A percentile compares a stretch with the other conserved stretches of the same genome.
These are phyloP conservation scores for Fusarium camptoceras DNA, from an alignment of 2,329 filamentous ascomycete species.

Conservation along the genomic window DNA sequence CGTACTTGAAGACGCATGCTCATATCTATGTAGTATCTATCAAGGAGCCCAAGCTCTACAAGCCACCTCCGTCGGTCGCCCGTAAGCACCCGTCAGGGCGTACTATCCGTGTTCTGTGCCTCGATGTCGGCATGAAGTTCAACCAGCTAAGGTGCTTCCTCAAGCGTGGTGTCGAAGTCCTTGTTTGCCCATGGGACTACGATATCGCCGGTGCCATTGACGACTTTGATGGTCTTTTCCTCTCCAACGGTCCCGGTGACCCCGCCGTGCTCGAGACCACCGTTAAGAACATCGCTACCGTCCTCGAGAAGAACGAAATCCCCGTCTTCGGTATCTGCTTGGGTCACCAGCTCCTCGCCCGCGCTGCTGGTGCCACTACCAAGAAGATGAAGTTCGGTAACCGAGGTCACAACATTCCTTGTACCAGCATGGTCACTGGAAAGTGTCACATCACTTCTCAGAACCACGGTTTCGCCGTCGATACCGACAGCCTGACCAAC, in stretches of 20 bases:
- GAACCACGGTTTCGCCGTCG: slow-evolving; percentile 96
- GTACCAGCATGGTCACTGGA: slow-evolving; percentile 93
- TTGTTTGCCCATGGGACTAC: slow-evolving; percentile 96
- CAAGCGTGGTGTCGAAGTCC: slow-evolving; percentile 89
- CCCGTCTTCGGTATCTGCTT: slow-evolving; percentile 97
- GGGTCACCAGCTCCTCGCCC: slow-evolving; percentile 91
- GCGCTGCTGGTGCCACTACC: slow-evolving; percentile 86
- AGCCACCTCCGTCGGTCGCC: slow-evolving; percentile 75
- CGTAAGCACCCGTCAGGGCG: slow-evolving; percentile 91
- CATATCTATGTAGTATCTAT: slow-evolving; percentile 78
- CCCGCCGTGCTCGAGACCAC: slow-evolving; percentile 86
- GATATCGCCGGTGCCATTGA: slow-evolving; percentile 84
- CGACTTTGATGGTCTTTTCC: slow-evolving; percentile 95
- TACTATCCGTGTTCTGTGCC: slow-evolving; percentile 85
- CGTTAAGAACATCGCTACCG: slow-evolving; percentile 80
- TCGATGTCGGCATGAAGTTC: slow-evolving; percentile 98
- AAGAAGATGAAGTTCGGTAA: slow-evolving; percentile 99
- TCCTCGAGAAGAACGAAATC: slow-evolving; percentile 81
- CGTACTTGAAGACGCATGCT: slow-evolving; percentile 51
- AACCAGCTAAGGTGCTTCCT: slow-evolving; percentile 97
- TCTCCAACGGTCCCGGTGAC: slow-evolving; percentile 97
- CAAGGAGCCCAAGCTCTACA: slow-evolving; percentile 86
- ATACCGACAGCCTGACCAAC: slow-evolving; percentile 77
- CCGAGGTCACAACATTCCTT: slow-evolving; percentile 97
- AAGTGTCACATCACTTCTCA: slow-evolving; percentile 99